A percentile compares a stretch with the other conserved stretches of the same genome.
phyloP scores from a whole-genome alignment of 2,329 filamentous ascomycete species.

The Zelopaecilomyces penicillatus region DNA sequence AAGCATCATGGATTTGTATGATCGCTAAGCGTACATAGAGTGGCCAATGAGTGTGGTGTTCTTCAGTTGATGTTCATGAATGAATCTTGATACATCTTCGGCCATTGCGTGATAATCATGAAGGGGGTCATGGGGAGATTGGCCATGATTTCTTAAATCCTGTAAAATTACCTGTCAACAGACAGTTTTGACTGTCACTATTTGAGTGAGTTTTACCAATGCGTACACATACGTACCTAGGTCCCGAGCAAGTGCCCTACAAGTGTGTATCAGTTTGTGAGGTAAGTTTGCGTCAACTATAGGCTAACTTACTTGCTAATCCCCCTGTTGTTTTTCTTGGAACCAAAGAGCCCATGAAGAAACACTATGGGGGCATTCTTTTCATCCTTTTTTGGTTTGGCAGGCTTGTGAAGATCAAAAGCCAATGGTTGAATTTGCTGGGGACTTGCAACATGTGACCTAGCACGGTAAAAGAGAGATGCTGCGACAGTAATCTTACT shows the following conservation, averaged over 20 bases:
- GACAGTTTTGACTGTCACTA: background rate
- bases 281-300: too few relatives aligned
- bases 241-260: constrained; percentile 70
- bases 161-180: constrained; percentile 23
- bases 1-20: background rate
- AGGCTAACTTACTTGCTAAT: constrained; percentile 73
- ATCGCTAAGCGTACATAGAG: constrained; percentile 59
- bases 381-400: constrained; percentile 28
- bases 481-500: background rate
- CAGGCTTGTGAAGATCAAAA: constrained; percentile 59
- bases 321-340: constrained; percentile 87
- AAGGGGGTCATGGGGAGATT: constrained; percentile 65
- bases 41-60: constrained; percentile 78
- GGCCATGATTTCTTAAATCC: constrained; percentile 90
- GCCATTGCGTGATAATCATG: constrained; percentile 83
- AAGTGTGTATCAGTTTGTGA: too few relatives aligned
- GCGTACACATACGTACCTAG: constrained; percentile 74
- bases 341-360: constrained; percentile 88
- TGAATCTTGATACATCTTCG: constrained; percentile 72
- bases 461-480: background rate
- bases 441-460: background rate
- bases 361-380: constrained; percentile 64
- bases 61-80: constrained; percentile 60
- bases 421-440: constrained; percentile 34
- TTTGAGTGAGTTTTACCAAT: constrained; percentile 42